Evolutionary conservation across 495 filamentous ascomycete species (phyloP).

Genomic region (Bryoglossum gracile): DNA sequence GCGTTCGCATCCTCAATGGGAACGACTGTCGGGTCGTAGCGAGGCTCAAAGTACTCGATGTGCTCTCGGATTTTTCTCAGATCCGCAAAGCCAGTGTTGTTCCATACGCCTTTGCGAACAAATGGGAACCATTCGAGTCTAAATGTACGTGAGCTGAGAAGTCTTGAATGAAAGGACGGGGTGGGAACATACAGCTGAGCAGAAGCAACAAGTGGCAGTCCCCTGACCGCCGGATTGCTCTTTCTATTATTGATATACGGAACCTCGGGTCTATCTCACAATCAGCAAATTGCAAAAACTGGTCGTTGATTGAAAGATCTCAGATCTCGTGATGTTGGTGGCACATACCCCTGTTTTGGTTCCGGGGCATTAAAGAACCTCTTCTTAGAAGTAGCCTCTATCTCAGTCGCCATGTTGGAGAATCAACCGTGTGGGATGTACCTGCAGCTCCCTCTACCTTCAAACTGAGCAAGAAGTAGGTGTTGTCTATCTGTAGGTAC

Average conservation of each 20-base stretch:
- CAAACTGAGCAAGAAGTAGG: too few species aligned
- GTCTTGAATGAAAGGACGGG: neutral
- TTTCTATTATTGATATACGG: slow-evolving; percentile 11
- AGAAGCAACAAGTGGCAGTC: neutral
- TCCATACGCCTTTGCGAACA: slow-evolving; percentile 58
- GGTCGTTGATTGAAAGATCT: too few species aligned
- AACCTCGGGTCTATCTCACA: slow-evolving; percentile 6
- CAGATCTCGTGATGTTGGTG: neutral
- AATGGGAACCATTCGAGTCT: slow-evolving; percentile 32
- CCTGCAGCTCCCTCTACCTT: too few species aligned
- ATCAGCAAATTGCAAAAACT: neutral
- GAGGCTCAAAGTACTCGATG: slow-evolving; percentile 58
- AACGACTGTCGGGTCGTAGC: slow-evolving; percentile 12
- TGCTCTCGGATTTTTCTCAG: slow-evolving; percentile 51
- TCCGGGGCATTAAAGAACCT: slow-evolving; percentile 4
- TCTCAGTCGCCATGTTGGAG: too few species aligned
- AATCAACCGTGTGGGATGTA: too few species aligned
- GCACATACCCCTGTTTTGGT: slow-evolving; percentile 12
- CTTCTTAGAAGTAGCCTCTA: too few species aligned
- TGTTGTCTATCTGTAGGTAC: too few species aligned
- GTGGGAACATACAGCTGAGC: slow-evolving; percentile 4
- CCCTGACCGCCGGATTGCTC: slow-evolving; percentile 10
- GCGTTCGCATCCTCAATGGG: slow-evolving; percentile 8
- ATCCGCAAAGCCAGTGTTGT: slow-evolving; percentile 62
- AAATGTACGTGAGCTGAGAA: neutral